Evolutionary conservation across 805 yeast species (phyloP).

Genomic region (Lipomyces lipofer): DNA sequence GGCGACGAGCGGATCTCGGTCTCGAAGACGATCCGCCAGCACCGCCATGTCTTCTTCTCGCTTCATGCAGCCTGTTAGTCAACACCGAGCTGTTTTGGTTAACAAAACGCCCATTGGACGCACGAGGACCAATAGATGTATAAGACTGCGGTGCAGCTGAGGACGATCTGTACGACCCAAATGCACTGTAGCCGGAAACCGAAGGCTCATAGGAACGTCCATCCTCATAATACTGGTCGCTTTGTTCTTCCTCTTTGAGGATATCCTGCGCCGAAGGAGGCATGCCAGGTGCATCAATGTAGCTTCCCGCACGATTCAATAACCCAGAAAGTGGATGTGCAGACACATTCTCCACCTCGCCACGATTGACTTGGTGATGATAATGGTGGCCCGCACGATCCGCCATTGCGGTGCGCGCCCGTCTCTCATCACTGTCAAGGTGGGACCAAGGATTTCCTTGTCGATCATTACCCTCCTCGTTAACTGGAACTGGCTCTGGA

Average conservation of each 20-base stretch:
- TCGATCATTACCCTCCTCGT: not conserved
- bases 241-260: constrained; percentile 8
- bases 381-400: constrained; percentile 13
- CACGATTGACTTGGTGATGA: constrained; percentile 14
- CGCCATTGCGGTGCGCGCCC: constrained; percentile 8
- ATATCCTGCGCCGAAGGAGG: constrained; percentile 23
- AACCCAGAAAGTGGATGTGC: constrained; percentile 19
- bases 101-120: not conserved
- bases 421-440: constrained; percentile 4
- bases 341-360: constrained; percentile 18
- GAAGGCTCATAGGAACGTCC: constrained; percentile 4
- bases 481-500: not conserved
- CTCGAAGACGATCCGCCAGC: constrained; percentile 9
- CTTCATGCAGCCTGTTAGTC: constrained; percentile 13
- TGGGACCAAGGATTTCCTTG: constrained; percentile 16
- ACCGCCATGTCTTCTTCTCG: constrained; percentile 4
- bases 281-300: constrained; percentile 16
- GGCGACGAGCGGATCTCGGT: constrained; percentile 7
- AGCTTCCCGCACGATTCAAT: constrained; percentile 9
- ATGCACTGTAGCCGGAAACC: constrained; percentile 7
- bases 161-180: constrained; percentile 4
- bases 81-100: constrained; percentile 12
- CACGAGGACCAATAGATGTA: not conserved
- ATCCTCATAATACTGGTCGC: not conserved
- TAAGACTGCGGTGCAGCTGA: not conserved